Evolutionary conservation across 2,329 filamentous ascomycete genomes (phyloP).

Genomic region (Leptographium galeiforme): DNA sequence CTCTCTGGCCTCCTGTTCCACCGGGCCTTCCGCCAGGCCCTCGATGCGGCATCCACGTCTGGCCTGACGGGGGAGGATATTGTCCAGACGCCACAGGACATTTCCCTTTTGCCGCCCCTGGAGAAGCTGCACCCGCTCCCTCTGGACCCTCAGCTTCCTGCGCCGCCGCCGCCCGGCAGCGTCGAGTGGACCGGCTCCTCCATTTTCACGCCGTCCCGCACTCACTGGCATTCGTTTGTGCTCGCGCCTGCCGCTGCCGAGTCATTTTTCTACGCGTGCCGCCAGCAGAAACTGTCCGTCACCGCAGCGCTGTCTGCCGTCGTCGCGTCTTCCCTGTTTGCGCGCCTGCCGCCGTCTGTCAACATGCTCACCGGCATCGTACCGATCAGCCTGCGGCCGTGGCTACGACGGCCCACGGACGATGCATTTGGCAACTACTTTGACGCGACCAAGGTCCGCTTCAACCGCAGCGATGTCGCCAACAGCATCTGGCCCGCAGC

Average conservation of each 20-base stretch:
- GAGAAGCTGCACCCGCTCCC: constrained; percentile 1
- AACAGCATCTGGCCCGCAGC: neutral
- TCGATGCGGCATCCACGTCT: neutral
- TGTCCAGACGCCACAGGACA: neutral
- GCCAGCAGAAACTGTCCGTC: no score
- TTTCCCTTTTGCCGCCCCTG: neutral
- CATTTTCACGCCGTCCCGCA: neutral
- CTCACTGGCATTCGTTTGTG: neutral
- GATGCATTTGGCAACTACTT: neutral
- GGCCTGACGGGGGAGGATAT: neutral
- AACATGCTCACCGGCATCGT: neutral
- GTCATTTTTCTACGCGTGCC: neutral
- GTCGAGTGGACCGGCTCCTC: neutral
- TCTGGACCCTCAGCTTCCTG: neutral
- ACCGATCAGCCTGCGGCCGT: neutral
- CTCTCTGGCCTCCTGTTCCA: neutral
- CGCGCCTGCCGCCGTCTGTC: neutral
- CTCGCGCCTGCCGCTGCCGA: neutral
- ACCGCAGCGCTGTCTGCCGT: no score
- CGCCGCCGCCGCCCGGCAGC: neutral
- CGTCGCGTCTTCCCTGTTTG: neutral
- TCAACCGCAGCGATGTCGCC: neutral
- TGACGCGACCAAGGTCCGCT: neutral
- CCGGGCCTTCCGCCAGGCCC: neutral
- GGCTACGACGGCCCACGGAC: neutral